Conservation (phyloP, 345 rosid genomes). For the Lenwebbia sp. region DNA sequence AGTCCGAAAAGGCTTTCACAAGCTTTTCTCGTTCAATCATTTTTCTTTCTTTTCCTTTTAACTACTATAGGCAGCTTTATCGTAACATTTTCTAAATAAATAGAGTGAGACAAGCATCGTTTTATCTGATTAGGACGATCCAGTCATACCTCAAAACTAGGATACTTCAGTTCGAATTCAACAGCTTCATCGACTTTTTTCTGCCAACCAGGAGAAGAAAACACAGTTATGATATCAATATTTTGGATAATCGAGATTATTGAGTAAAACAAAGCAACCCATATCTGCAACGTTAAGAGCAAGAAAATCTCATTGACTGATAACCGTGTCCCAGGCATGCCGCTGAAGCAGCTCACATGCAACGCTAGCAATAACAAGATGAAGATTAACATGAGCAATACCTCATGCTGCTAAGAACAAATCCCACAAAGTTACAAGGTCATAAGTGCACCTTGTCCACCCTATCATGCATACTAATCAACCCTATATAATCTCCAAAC, state of each 20-base stretch:
- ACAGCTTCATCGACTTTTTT: slow-evolving; percentile 50
- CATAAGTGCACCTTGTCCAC: neutral
- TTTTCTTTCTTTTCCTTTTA: neutral
- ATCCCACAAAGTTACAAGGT: neutral
- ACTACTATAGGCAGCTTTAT: neutral
- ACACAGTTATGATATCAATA: neutral
- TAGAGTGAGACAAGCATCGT: neutral
- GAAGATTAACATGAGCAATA: neutral
- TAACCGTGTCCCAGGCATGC: neutral
- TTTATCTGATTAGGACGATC: neutral
- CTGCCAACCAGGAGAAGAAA: slow-evolving; percentile 29
- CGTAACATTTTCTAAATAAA: no score
- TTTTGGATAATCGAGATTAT: neutral
- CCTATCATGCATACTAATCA: neutral
- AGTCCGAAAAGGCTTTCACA: neutral
- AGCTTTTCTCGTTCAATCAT: neutral
- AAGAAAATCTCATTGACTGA: neutral
- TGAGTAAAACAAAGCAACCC: neutral
- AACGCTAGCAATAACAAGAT: neutral
- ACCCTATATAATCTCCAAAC: neutral
- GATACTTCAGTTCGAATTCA: slow-evolving; percentile 50
- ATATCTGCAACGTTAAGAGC: neutral
- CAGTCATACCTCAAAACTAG: slow-evolving; percentile 68
- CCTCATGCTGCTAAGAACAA: neutral
- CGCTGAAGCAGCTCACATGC: neutral